These are phyloP conservation scores for Stephania japonica DNA, from an alignment of 164 flowering plant genomes.

Conservation along the genomic window DNA sequence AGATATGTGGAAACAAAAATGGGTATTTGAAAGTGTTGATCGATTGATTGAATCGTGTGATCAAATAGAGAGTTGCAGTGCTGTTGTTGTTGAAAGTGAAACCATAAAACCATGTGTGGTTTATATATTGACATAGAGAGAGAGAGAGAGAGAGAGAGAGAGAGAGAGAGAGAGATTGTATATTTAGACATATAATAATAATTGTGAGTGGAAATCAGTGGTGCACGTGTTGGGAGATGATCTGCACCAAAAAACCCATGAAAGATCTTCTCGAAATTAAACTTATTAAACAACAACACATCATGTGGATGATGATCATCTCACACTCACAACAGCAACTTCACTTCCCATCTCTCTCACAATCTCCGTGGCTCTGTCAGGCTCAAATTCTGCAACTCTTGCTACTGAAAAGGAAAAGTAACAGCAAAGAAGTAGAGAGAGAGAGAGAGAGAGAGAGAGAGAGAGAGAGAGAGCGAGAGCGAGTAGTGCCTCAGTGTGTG, in stretches of 20 bases:
- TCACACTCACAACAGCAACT: not conserved
- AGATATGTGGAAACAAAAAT: not conserved
- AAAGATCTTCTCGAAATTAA: constrained; percentile 20
- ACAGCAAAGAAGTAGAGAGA: constrained; percentile 8
- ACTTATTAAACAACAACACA: constrained; percentile 7
- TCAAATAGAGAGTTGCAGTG: too few species aligned
- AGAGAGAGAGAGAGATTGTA: constrained; percentile 19
- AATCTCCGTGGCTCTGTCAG: constrained; percentile 30
- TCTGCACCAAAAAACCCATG: constrained; percentile 33
- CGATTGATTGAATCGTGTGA: too few species aligned
- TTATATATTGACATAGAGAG: constrained; percentile 5
- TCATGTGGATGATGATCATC: not conserved
- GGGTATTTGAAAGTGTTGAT: too few species aligned
- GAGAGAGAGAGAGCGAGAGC: constrained; percentile 6
- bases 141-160: constrained; percentile 17
- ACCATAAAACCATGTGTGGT: constrained; percentile 9
- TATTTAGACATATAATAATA: too few species aligned
- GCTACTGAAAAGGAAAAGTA: constrained; percentile 34
- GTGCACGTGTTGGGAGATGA: constrained; percentile 60
- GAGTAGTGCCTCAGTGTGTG: too few species aligned
- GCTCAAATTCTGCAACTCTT: constrained; percentile 43
- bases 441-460: constrained; percentile 9
- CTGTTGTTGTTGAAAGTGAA: not conserved
- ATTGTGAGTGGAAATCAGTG: constrained; percentile 30
- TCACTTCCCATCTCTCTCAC: too few species aligned